Evolutionary conservation across 495 filamentous ascomycete species (phyloP), one percentile per base, ranked within the genome.

Genomic region (Amorphotheca resinae): DNA sequence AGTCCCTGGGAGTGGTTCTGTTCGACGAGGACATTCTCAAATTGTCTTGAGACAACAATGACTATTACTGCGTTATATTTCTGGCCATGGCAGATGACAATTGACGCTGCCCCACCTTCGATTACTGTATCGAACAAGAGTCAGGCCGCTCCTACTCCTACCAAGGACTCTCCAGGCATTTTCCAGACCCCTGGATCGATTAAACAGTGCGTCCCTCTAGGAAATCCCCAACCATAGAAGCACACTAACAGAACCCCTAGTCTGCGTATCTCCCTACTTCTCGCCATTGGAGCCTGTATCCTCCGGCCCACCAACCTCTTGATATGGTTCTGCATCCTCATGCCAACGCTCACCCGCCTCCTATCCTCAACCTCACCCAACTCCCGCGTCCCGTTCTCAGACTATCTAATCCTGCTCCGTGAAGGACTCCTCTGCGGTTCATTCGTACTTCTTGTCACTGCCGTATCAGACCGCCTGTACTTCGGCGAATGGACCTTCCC

Each of bases 1-100:
- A 96, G 77, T 56, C 87, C 91, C 14, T 99, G 93, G 86, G 87
- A 95, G 58, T 99, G 82, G 82, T 95, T 93, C 59, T 93, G 82
- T 59, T 87, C 88, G 0, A 93, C 86, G 1, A 73, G 91, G 43
- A 93, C 91, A 0, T 75, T 99, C 40, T 95, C 87, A 31, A 99
- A 96, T 62, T 91, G 80, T 42, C 64, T 95, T 7, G 91, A 99
- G 65, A 93, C 84, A 1, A 84, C 81, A 2, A 55, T 99, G 48
- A 95, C 91, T 11, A 67, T 84, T 42, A 66, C 76, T 41, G 91
- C 88, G 4, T 63, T 95, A 12, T 73, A 75, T 50, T 73, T 77
- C 43, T 96, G 87, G 88, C 91, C 91, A 14, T 96, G 91, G 93
- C 59, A 65, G 22, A 49, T 73, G 15, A 57, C 70, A 11, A 56